Percentiles rank a stretch among this genome's conserved stretches.
phyloP scores from a whole-genome alignment of 345 rosid species.

The Lepidium didymum region DNA sequence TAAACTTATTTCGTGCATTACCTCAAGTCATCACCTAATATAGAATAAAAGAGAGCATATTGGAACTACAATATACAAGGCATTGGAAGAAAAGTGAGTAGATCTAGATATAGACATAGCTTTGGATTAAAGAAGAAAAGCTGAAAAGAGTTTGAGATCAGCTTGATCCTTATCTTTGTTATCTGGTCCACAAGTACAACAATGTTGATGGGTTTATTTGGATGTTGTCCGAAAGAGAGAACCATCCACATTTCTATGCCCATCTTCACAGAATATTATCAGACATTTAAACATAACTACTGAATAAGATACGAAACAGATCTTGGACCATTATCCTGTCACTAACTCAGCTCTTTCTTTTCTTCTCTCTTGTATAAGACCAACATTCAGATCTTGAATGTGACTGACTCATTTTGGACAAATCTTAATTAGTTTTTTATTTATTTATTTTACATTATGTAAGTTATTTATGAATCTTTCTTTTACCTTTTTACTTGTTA shows the following conservation, averaged over 20 bases:
- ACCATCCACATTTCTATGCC: neutral
- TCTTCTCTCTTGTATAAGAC: neutral
- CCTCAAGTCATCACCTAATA: too few relatives aligned
- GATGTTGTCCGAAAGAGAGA: constrained; percentile 5
- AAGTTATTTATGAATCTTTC: neutral
- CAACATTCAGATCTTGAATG: constrained; percentile 7
- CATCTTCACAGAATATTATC: constrained; percentile 5
- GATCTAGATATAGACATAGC: neutral
- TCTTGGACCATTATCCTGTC: constrained; percentile 14
- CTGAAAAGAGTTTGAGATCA: neutral
- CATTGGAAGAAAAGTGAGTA: neutral
- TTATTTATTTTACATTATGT: neutral
- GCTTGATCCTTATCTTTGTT: constrained; percentile 1
- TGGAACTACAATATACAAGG: neutral
- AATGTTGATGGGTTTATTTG: constrained; percentile 9
- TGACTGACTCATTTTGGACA: neutral
- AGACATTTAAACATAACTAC: neutral
- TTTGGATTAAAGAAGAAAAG: neutral
- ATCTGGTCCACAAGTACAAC: neutral
- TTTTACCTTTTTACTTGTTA: too few relatives aligned
- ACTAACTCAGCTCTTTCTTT: neutral
- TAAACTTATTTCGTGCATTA: too few relatives aligned
- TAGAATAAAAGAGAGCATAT: neutral
- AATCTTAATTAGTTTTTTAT: too few relatives aligned
- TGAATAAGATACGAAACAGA: neutral